These are phyloP conservation scores for Ogataea sp. DNA, from an alignment of 805 yeast species.

Conservation along the genomic window DNA sequence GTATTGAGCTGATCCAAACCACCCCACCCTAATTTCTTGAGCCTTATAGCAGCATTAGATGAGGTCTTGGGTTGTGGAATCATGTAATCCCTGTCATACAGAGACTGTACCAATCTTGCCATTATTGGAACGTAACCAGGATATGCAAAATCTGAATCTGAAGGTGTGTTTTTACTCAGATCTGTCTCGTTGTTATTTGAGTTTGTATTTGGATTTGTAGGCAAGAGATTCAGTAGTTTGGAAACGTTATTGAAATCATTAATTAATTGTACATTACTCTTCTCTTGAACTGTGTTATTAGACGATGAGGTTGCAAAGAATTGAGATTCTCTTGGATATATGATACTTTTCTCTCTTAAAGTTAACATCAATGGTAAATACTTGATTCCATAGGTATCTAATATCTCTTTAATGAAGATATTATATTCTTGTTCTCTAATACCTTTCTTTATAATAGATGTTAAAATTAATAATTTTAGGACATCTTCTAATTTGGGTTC, in stretches of 20 bases:
- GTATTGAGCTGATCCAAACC: constrained; percentile 23
- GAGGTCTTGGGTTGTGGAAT: not conserved
- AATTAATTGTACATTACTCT: constrained; percentile 17
- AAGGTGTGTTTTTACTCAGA: constrained; percentile 32
- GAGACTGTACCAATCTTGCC: constrained; percentile 59
- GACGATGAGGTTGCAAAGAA: constrained; percentile 12
- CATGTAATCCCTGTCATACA: constrained; percentile 50
- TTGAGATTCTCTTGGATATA: constrained; percentile 27
- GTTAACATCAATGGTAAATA: constrained; percentile 39
- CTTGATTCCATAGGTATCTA: constrained; percentile 58
- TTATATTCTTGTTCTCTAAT: constrained; percentile 56
- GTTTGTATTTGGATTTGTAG: constrained; percentile 20
- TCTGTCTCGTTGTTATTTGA: too few species aligned
- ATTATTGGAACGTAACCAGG: constrained; percentile 80
- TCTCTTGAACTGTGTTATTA: constrained; percentile 2
- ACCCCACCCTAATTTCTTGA: constrained; percentile 33
- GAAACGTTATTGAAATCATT: constrained; percentile 24
- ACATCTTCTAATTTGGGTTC: constrained; percentile 34
- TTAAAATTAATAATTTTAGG: constrained; percentile 45
- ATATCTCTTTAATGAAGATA: constrained; percentile 42
- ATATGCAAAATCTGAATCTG: constrained; percentile 51
- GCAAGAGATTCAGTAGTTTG: constrained; percentile 41
- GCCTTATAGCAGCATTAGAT: constrained; percentile 17
- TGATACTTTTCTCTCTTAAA: constrained; percentile 39
- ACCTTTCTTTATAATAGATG: constrained; percentile 62